Base-by-base conservation (phyloP, 2,329 filamentous ascomycete species). In the Phyllosticta paracitricarpa region DNA sequence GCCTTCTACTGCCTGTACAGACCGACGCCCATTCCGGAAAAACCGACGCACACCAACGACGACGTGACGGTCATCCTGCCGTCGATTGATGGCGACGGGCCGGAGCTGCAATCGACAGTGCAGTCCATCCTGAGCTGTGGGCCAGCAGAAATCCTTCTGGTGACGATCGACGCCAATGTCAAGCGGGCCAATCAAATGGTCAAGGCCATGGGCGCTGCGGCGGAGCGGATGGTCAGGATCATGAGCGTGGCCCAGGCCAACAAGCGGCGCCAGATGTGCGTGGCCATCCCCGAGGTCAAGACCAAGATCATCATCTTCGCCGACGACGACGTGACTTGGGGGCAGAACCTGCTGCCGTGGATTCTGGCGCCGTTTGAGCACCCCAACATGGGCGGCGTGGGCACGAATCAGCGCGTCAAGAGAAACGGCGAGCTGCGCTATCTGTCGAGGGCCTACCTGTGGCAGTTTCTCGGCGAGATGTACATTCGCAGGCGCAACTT, bases 401-500 rank as follows among this genome's bases (percentile, higher is more conserved):
- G 92, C 48, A 96, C 93, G 59, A 96, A 90, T 73, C 93, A 97
- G 77, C 81, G 91, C 64, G 84, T 97, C 65, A 85, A 86, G 71
- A 87, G 91, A 64, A 84, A 86, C 65, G 82, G 82, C 69, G 78
- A 78, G 54, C 24, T 54, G 55, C 51, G 60, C 55, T 58, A 57
- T 52, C 25, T 57, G 12, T 60, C 57, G 12, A 33, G 25, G 19
- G 80, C 78, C 62, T 83, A 84, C 51, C 78, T 89, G 65, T 97
- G 87, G 85, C 92, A 92, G 71, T 97, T 93, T 81, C 82, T 97
- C 22, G 92, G 92, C 5, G 89, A 91, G 24, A 86, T 92, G 58
- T 97, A 97, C 74, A 88, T 97, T 64, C 89, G 96, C 75, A 85
- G 93, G 62, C 87, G 93, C 64, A 97, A 97, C 76, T 97, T 97